These are phyloP conservation scores for Sporothrix dimorphospora DNA, from an alignment of 2,329 filamentous ascomycete species.

Conservation along the genomic window DNA sequence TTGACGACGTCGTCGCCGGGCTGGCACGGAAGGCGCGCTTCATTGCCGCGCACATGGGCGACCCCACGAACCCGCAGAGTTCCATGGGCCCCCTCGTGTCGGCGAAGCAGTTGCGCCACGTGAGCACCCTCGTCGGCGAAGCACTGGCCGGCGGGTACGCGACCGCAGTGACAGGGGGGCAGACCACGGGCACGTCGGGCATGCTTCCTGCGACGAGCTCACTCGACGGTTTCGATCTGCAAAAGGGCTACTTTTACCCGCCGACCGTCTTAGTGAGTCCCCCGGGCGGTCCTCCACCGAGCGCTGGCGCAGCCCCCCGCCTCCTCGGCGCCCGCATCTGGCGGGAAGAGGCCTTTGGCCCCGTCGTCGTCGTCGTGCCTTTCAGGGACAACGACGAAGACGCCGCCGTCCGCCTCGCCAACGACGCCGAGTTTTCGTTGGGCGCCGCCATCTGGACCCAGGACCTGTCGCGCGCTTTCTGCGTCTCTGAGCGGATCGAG, in stretches of 20 bases:
- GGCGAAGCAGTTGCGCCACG: slow-evolving; percentile 63
- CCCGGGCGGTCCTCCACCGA: slow-evolving; percentile 38
- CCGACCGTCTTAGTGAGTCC: slow-evolving; percentile 68
- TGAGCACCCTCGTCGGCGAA: slow-evolving; percentile 66
- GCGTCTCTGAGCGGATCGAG: slow-evolving; percentile 70
- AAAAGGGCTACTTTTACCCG: slow-evolving; percentile 72
- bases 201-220: slow-evolving; percentile 51
- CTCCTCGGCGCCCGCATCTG: slow-evolving; percentile 73
- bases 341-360: slow-evolving; percentile 81
- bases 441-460: slow-evolving; percentile 77
- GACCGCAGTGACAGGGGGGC: slow-evolving; percentile 46
- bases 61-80: slow-evolving; percentile 57
- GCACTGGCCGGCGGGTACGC: slow-evolving; percentile 59
- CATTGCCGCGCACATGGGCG: slow-evolving; percentile 58
- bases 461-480: slow-evolving; percentile 72
- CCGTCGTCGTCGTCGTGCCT: slow-evolving; percentile 73
- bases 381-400: slow-evolving; percentile 77
- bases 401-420: slow-evolving; percentile 70
- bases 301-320: background rate
- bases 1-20: slow-evolving; percentile 64
- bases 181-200: slow-evolving; percentile 33
- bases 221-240: slow-evolving; percentile 56
- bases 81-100: slow-evolving; percentile 69
- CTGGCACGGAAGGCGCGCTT: slow-evolving; percentile 67
- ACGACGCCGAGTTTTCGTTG: slow-evolving; percentile 75